These are phyloP conservation scores for Stipa capillata DNA, from an alignment of 176 grass and related monocot species.

Conservation along the genomic window DNA sequence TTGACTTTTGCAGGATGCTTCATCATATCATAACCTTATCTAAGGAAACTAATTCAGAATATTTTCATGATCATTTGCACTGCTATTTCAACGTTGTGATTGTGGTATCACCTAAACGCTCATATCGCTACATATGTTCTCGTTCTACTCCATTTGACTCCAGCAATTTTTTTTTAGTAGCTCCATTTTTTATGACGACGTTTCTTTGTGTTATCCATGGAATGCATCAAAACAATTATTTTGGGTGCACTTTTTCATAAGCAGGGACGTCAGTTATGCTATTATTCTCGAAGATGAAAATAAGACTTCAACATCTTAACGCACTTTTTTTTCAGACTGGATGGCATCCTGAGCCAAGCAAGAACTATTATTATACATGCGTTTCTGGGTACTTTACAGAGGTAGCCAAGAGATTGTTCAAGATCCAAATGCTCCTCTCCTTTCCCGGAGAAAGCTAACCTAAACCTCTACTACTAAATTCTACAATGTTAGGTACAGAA, in stretches of 20 bases:
- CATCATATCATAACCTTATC: too few relatives aligned
- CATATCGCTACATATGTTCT: neutral
- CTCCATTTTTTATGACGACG: neutral
- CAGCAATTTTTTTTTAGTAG: neutral
- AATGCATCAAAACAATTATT: neutral
- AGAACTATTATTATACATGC: conserved; percentile 44
- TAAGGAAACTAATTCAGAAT: too few relatives aligned
- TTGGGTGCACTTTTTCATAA: neutral
- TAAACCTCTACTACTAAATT: conserved; percentile 50
- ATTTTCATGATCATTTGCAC: neutral
- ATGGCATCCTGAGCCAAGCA: conserved; percentile 13
- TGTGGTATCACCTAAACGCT: neutral
- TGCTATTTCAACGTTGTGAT: neutral
- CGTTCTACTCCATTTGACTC: neutral
- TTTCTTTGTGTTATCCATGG: neutral
- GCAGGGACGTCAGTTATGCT: neutral
- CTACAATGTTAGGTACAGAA: conserved; percentile 55
- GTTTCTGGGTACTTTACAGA: conserved; percentile 43
- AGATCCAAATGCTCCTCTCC: conserved; percentile 16
- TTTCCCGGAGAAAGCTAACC: conserved; percentile 33
- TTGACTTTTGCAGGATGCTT: neutral
- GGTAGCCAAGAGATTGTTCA: conserved; percentile 20
- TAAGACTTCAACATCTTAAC: neutral
- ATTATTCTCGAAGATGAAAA: neutral
- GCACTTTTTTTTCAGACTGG: neutral